Conservation (phyloP, 768 basidiomycete species). For the Rhizopogon salebrosus region DNA sequence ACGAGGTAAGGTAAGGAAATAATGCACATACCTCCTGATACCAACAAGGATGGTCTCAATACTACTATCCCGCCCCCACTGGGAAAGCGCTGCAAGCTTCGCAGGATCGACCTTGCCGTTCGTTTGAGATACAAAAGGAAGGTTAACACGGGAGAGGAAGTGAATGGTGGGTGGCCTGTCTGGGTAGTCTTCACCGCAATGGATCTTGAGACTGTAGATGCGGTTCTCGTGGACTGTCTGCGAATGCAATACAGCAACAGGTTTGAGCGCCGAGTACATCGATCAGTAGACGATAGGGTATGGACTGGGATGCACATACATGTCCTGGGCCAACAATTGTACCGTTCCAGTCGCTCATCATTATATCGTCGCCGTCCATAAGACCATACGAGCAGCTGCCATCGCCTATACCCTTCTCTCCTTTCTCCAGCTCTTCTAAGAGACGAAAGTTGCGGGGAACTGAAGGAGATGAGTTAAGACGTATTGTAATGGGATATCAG, state of each 20-base stretch:
- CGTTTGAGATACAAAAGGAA: conserved; percentile 79
- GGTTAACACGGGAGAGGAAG: conserved; percentile 86
- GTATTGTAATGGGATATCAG: conserved; percentile 1
- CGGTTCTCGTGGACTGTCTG: conserved; percentile 98
- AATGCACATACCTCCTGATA: conserved; percentile 64
- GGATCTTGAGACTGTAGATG: conserved; percentile 93
- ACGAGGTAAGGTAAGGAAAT: neutral
- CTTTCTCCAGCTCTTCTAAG: conserved; percentile 98
- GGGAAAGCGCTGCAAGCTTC: conserved; percentile 66
- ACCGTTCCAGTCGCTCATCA: conserved; percentile 98
- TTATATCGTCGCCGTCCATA: conserved; percentile 91
- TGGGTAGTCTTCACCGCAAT: conserved; percentile 73
- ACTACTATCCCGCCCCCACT: conserved; percentile 73
- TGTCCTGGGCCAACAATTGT: conserved; percentile 99
- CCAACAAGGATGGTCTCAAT: conserved; percentile 91
- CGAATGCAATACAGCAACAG: neutral
- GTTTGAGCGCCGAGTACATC: neutral
- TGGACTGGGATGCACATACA: conserved; percentile 41
- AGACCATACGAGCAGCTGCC: conserved; percentile 97
- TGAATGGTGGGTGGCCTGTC: conserved; percentile 75
- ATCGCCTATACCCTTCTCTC: conserved; percentile 99
- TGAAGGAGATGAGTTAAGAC: conserved; percentile 26
- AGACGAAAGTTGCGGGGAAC: conserved; percentile 96
- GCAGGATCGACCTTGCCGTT: conserved; percentile 75
- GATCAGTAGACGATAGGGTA: neutral